Conservation (phyloP, 306 rosid genomes). For the Dryas alaskensis region DNA sequence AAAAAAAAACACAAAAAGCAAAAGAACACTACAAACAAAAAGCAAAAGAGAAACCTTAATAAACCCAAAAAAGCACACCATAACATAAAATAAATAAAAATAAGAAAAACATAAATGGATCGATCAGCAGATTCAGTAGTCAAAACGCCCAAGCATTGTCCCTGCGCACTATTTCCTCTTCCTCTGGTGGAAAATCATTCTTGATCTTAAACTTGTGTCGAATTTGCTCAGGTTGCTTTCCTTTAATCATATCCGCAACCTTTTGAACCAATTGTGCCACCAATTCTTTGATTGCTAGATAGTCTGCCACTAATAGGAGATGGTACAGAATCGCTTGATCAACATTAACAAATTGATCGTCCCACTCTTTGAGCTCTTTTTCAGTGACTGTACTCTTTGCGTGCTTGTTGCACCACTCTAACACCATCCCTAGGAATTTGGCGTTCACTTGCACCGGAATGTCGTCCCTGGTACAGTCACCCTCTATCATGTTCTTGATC, state of each 20-base stretch:
- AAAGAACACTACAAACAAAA: too few species aligned
- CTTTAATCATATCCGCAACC: background rate
- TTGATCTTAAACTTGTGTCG: background rate
- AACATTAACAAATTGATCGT: background rate
- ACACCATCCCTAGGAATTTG: background rate
- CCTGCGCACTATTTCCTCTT: background rate
- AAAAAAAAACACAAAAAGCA: too few species aligned
- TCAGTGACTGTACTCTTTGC: background rate
- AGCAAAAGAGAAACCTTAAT: too few species aligned
- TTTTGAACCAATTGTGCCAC: background rate
- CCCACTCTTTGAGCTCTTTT: background rate
- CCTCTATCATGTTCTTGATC: background rate
- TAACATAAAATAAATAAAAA: too few species aligned
- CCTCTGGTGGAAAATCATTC: background rate
- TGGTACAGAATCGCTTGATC: background rate
- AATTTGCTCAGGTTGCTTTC: slow-evolving; percentile 2
- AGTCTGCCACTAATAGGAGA: background rate
- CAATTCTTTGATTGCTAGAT: background rate
- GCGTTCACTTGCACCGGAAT: background rate
- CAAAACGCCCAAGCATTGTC: background rate
- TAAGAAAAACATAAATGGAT: background rate
- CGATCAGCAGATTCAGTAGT: too few species aligned
- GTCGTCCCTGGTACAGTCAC: background rate
- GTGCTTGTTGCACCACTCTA: slow-evolving; percentile 1
- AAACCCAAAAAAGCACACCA: too few species aligned